These are phyloP conservation scores for Amanita inopinata DNA, from an alignment of 768 basidiomycete species.

Conservation along the genomic window DNA sequence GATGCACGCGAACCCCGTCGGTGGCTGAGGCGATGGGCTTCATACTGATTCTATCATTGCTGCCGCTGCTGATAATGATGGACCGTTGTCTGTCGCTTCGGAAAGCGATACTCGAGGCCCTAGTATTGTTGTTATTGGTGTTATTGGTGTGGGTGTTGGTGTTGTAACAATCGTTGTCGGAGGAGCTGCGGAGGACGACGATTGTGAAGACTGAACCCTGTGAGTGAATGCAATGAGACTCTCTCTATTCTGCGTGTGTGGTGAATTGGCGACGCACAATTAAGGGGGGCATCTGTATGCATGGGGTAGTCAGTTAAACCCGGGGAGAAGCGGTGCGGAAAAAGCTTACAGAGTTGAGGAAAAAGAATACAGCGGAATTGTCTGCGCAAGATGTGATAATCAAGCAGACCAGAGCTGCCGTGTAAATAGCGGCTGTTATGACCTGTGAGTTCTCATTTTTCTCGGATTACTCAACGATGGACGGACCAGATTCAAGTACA, in stretches of 20 bases:
- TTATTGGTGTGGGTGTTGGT: not conserved
- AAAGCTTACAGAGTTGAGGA: constrained; percentile 6
- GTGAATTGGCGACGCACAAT: not conserved
- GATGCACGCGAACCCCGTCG: not conserved
- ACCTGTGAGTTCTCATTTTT: not conserved
- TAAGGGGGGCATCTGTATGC: constrained; percentile 3
- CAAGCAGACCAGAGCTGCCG: not conserved
- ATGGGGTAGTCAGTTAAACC: not conserved
- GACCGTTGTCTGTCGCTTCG: no score
- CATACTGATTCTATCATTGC: no score
- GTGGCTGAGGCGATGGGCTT: no score
- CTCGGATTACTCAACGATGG: not conserved
- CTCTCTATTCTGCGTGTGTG: no score
- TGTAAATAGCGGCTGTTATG: constrained; percentile 3
- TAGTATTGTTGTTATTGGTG: no score
- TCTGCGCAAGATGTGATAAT: not conserved
- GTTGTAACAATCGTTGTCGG: not conserved
- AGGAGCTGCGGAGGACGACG: constrained; percentile 3
- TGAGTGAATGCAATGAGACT: not conserved
- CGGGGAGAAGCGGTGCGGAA: not conserved
- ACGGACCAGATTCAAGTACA: constrained; percentile 6
- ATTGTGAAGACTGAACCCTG: constrained; percentile 4
- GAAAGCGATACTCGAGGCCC: no score
- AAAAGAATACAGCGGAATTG: constrained; percentile 1
- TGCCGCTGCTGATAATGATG: no score